These are phyloP conservation scores for Nitzschia putrida DNA, from an alignment of 108 stramenopile species.

Conservation along the genomic window DNA sequence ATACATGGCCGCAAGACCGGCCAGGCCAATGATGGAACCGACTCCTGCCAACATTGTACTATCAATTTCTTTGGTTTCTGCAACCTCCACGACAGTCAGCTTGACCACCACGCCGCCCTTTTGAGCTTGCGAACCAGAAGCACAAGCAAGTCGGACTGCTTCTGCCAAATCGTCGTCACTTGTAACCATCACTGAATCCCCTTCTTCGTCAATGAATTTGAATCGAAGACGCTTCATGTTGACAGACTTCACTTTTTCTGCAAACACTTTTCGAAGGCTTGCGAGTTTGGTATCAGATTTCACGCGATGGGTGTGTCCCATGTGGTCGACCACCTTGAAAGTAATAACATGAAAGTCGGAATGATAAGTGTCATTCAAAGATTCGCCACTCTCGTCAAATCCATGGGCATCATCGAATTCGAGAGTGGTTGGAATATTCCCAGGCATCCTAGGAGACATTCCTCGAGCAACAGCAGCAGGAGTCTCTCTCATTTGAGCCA, in stretches of 20 bases:
- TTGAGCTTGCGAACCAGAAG: constrained; percentile 22
- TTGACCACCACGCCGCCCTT: constrained; percentile 62
- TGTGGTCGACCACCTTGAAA: constrained; percentile 80
- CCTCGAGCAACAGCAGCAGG: constrained; percentile 38
- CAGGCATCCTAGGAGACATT: constrained; percentile 38
- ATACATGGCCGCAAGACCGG: constrained; percentile 26
- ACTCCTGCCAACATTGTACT: constrained; percentile 31
- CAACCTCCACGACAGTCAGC: constrained; percentile 39
- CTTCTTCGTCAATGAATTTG: constrained; percentile 88
- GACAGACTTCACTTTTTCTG: constrained; percentile 49
- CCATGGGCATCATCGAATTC: constrained; percentile 59
- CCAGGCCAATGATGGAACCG: constrained; percentile 26
- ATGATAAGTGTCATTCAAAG: constrained; percentile 35
- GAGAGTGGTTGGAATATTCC: constrained; percentile 77
- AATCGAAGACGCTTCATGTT: constrained; percentile 47
- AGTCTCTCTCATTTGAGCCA: background rate
- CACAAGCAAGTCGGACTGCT: constrained; percentile 56
- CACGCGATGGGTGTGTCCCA: constrained; percentile 75
- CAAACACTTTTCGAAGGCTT: constrained; percentile 45
- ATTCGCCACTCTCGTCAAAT: constrained; percentile 47
- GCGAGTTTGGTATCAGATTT: constrained; percentile 57
- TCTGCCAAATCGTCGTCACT: constrained; percentile 79
- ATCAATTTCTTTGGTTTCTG: constrained; percentile 13
- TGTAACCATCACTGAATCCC: constrained; percentile 80
- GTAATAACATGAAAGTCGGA: constrained; percentile 33